A percentile compares a stretch with the other conserved stretches of the same genome.
These are phyloP conservation scores for Pichia sp. DNA, from an alignment of 1,139 yeast species.

Conservation along the genomic window DNA sequence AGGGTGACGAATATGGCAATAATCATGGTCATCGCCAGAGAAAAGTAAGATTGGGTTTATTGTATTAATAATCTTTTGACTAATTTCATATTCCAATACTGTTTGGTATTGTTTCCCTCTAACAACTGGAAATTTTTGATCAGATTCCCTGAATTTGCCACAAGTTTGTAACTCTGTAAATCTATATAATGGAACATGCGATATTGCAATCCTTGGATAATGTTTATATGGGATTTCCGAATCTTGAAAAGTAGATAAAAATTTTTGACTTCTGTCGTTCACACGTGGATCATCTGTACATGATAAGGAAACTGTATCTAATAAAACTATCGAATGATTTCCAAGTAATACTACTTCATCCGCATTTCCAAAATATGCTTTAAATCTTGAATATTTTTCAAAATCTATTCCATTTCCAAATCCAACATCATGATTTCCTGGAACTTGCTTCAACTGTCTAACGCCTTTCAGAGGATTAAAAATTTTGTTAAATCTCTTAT, in stretches of 20 bases:
- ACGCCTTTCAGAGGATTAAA: slow-evolving; percentile 47
- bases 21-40: slow-evolving; percentile 97
- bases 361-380: slow-evolving; percentile 65
- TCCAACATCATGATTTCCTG: slow-evolving; percentile 97
- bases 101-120: slow-evolving; percentile 79
- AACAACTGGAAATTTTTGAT: slow-evolving; percentile 55
- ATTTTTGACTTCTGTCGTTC: slow-evolving; percentile 36
- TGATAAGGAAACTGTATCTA: slow-evolving; percentile 80
- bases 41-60: slow-evolving; percentile 65
- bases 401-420: slow-evolving; percentile 64
- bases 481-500: slow-evolving; percentile 55
- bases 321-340: slow-evolving; percentile 67
- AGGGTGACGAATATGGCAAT: slow-evolving; percentile 69
- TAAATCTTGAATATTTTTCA: slow-evolving; percentile 54
- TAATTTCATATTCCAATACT: slow-evolving; percentile 53
- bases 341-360: slow-evolving; percentile 53
- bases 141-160: slow-evolving; percentile 65
- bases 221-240: slow-evolving; percentile 27
- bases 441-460: slow-evolving; percentile 45
- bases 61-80: slow-evolving; percentile 48
- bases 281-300: slow-evolving; percentile 40
- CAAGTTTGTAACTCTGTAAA: slow-evolving; percentile 48
- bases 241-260: slow-evolving; percentile 31
- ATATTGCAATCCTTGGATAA: slow-evolving; percentile 61
- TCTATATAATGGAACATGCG: slow-evolving; percentile 77